Evolutionary conservation across 1,284 basidiomycete species (phyloP), one percentile per base, ranked within the genome.

Genomic region (Apiotrichum veenhuisii): DNA sequence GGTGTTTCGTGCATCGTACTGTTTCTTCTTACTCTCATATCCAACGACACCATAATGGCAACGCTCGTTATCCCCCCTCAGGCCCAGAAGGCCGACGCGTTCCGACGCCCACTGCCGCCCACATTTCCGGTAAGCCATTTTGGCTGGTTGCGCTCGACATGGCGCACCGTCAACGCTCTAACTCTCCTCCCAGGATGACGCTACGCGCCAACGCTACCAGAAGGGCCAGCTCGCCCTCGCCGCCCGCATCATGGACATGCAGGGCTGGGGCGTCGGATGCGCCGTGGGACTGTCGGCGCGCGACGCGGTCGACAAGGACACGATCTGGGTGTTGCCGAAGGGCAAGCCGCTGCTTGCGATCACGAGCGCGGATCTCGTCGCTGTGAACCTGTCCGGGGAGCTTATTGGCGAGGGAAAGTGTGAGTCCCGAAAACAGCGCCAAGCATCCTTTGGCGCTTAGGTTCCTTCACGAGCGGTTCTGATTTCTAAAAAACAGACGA

Each of bases 251-350:
- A 54, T 68, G 33, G 61, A 60, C 34, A 58, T 47, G 22, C 56
- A 64, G 25, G 66, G 66, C 3, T 68, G 66, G 66, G 63, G 64
- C 5, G 54, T 66, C n/a, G 64, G 63, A 2, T 64, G 60, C 42
- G 56, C 52, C 3, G 52, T 63, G 37, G 57, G 59, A 14, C 59
- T 68, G 14, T 62, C 63, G 1, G 61, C 63, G 23, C 60, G 66
- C 3, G 64, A 65, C 37, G 59, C 62, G 3, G 34, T 54, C 33
- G 57, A 67, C 44, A 22, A 38, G 2, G 41, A 52, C 1, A 40
- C 61, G 23, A 57, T 68, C 23, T 68, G 60, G 58, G 58, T 66
- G 10, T 22, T 64, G 8, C 63, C 66, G 9, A 56, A 60, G 30
- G 59, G 64, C n/a, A 58, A 52, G 38, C 57, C 66, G 15, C 58